Conservation (phyloP, 768 basidiomycete species). For the Kwoniella mangroviensis region DNA sequence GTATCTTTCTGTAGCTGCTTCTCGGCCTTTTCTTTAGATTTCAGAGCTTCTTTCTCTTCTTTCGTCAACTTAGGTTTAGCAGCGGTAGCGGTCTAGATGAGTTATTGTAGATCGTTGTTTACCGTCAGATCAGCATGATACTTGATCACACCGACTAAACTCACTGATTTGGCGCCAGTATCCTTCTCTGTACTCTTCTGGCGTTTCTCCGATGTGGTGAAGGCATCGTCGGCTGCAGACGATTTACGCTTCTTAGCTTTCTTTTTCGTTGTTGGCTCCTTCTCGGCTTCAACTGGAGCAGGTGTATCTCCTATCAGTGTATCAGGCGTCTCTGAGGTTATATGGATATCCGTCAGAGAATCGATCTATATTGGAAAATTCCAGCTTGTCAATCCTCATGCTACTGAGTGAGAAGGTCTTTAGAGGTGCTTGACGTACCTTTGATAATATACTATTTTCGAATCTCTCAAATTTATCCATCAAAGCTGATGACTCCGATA, state of each 20-base stretch:
- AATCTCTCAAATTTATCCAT: slow-evolving; percentile 51
- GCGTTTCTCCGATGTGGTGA: background rate
- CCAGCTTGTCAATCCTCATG: background rate
- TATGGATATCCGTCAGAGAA: background rate
- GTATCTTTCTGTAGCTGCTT: slow-evolving; percentile 37
- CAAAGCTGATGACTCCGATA: slow-evolving; percentile 57
- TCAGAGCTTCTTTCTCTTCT: slow-evolving; percentile 36
- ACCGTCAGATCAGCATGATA: background rate
- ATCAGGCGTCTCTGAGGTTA: background rate
- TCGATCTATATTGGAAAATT: background rate
- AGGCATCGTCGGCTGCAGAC: background rate
- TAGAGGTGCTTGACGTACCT: background rate
- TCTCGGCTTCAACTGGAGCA: background rate
- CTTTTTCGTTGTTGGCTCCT: background rate
- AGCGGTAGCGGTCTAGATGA: background rate
- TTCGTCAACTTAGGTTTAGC: slow-evolving; percentile 15
- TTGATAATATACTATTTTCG: slow-evolving; percentile 15
- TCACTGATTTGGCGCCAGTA: background rate
- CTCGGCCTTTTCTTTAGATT: slow-evolving; percentile 33
- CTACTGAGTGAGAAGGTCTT: background rate
- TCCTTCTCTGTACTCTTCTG: background rate
- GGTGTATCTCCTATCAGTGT: background rate
- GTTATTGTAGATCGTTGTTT: background rate
- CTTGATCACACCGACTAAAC: background rate
- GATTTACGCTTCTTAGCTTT: slow-evolving; percentile 12